A percentile compares a stretch with the other conserved stretches of the same genome.
phyloP scores from a whole-genome alignment of 345 rosid species.

The Melastoma malabathricum region DNA sequence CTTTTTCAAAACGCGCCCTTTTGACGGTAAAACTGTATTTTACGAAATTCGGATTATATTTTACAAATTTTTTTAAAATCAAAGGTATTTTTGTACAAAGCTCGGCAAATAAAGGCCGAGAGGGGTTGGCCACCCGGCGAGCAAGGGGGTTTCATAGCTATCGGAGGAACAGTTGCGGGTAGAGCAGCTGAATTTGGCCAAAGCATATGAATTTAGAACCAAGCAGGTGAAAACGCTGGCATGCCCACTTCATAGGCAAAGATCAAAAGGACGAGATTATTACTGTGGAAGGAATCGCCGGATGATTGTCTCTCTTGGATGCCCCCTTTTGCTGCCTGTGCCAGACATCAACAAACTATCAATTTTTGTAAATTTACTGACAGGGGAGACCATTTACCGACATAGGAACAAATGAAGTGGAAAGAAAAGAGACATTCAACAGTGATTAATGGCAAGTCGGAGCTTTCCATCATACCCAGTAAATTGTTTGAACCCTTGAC shows the following conservation, averaged over 20 bases:
- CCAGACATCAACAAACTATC: neutral
- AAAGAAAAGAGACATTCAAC: neutral
- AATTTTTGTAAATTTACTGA: neutral
- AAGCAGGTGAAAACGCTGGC: neutral
- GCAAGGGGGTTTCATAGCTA: conserved; percentile 11
- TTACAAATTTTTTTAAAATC: too few species aligned
- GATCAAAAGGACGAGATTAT: neutral
- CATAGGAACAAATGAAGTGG: too few species aligned
- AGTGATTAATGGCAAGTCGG: neutral
- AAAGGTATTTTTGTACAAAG: too few species aligned
- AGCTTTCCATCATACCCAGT: conserved; percentile 26
- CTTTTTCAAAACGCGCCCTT: too few species aligned
- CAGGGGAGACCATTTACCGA: too few species aligned
- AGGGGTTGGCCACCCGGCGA: neutral
- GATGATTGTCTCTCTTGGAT: conserved; percentile 25
- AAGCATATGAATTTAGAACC: neutral
- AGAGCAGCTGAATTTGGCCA: conserved; percentile 24
- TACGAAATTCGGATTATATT: too few species aligned
- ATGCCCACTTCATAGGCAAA: neutral
- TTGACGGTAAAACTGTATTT: too few species aligned
- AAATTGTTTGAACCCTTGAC: conserved; percentile 43
- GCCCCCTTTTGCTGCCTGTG: conserved; percentile 22
- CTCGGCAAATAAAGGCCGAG: too few species aligned
- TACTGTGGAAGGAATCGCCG: conserved; percentile 37
- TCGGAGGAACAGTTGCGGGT: conserved; percentile 13